Conservation (phyloP, 2,329 filamentous ascomycete genomes). For the Tolypocladium pustulatum region DNA sequence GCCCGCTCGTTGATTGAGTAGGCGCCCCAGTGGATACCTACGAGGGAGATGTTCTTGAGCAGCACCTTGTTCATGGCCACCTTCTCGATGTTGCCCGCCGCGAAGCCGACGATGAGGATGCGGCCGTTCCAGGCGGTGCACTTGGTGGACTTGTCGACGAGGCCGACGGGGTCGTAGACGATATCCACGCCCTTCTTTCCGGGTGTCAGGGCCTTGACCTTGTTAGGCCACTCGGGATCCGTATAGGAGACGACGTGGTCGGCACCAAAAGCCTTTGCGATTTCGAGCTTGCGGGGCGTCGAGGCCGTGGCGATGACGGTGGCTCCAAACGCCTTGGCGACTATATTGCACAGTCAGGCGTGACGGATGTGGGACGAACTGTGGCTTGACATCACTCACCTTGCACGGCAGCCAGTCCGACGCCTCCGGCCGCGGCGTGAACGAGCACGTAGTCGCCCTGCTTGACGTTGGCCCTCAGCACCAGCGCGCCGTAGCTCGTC, state of each 20-base stretch:
- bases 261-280: slow-evolving; percentile 72
- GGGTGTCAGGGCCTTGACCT: slow-evolving; percentile 70
- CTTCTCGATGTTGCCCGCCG: slow-evolving; percentile 67
- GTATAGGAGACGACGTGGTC: slow-evolving; percentile 76
- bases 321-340: slow-evolving; percentile 85
- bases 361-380: no score
- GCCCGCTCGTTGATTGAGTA: slow-evolving; percentile 66
- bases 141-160: slow-evolving; percentile 80
- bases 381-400: slow-evolving; percentile 21
- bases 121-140: slow-evolving; percentile 91
- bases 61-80: slow-evolving; percentile 86
- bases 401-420: slow-evolving; percentile 84
- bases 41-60: slow-evolving; percentile 84
- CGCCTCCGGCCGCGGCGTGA: slow-evolving; percentile 85
- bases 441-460: slow-evolving; percentile 78
- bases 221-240: slow-evolving; percentile 48
- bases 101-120: slow-evolving; percentile 81
- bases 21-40: slow-evolving; percentile 86
- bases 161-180: slow-evolving; percentile 86
- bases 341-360: slow-evolving; percentile 14
- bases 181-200: slow-evolving; percentile 71
- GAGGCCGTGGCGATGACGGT: slow-evolving; percentile 90
- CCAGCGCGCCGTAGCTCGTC: slow-evolving; percentile 77
- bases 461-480: slow-evolving; percentile 66
- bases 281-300: slow-evolving; percentile 64